A percentile compares a stretch with the other conserved stretches of the same genome.
Conservation (phyloP, 495 filamentous ascomycete genomes). For the Aspergillus haitiensis region DNA sequence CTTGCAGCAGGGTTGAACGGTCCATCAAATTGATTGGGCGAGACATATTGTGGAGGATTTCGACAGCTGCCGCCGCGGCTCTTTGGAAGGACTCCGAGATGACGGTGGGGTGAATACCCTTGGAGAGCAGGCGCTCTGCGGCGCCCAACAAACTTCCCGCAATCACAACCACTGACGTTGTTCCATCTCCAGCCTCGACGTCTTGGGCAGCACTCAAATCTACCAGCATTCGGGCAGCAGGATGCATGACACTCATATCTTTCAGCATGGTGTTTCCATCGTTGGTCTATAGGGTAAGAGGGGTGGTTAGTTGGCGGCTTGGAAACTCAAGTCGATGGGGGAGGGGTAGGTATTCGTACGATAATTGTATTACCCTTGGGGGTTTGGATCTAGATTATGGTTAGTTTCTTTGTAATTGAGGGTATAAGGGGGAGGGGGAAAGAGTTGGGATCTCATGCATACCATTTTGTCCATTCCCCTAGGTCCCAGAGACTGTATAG, state of each 20-base stretch:
- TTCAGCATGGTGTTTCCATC: slow-evolving; percentile 98
- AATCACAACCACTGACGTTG: slow-evolving; percentile 97
- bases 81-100: slow-evolving; percentile 98
- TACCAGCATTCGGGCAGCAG: slow-evolving; percentile 97
- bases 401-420: slow-evolving; percentile 26
- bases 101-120: slow-evolving; percentile 96
- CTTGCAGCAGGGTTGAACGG: slow-evolving; percentile 86
- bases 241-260: slow-evolving; percentile 98
- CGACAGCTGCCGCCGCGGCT: slow-evolving; percentile 81
- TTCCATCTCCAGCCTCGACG: slow-evolving; percentile 97
- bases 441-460: slow-evolving; percentile 17
- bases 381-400: slow-evolving; percentile 68
- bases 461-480: slow-evolving; percentile 97
- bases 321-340: slow-evolving; percentile 6
- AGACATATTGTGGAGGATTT: slow-evolving; percentile 92
- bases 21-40: slow-evolving; percentile 88
- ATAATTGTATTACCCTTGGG: slow-evolving; percentile 97
- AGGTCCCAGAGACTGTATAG: slow-evolving; percentile 63
- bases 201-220: slow-evolving; percentile 96
- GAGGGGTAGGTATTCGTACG: slow-evolving; percentile 38
- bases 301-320: slow-evolving; percentile 17
- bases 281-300: slow-evolving; percentile 65
- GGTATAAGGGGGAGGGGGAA: background rate
- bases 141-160: slow-evolving; percentile 91
- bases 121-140: slow-evolving; percentile 81